Evolutionary conservation across 2,329 filamentous ascomycete species (phyloP).

Genomic region (Diaporthe eres): DNA sequence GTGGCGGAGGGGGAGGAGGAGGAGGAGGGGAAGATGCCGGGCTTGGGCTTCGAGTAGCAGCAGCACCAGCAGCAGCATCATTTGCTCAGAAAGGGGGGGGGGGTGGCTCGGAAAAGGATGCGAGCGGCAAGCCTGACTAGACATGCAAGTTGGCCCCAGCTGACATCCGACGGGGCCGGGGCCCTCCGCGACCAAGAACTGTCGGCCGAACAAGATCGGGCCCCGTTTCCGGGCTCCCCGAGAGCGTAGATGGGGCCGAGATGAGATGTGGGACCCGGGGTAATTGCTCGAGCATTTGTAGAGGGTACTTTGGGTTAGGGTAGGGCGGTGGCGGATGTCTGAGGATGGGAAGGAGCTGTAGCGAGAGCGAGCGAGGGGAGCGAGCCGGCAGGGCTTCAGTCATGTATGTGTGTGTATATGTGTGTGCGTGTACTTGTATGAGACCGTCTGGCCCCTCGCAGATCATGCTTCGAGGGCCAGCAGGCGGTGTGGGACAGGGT

Average conservation of each 20-base stretch:
- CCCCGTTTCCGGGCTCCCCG: conserved; percentile 36
- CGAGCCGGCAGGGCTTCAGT: background rate
- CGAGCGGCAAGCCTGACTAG: conserved; percentile 21
- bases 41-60: conserved; percentile 19
- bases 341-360: background rate
- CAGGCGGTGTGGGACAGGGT: background rate
- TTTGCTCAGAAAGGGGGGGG: conserved; percentile 2
- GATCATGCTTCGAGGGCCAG: background rate
- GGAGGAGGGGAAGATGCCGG: conserved; percentile 1
- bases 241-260: conserved; percentile 34
- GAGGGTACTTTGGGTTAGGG: conserved; percentile 17
- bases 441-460: background rate
- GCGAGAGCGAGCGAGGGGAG: conserved; percentile 8
- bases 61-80: conserved; percentile 7
- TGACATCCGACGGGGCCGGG: conserved; percentile 36
- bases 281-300: conserved; percentile 15
- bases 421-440: too few relatives aligned
- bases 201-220: conserved; percentile 36
- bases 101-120: conserved; percentile 13
- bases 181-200: conserved; percentile 33
- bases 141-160: conserved; percentile 33
- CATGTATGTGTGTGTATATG: background rate
- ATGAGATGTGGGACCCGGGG: conserved; percentile 17
- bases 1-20: background rate
- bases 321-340: conserved; percentile 1